Percentiles rank a stretch among this genome's conserved stretches.
Conservation (phyloP, 2,329 filamentous ascomycete genomes). For the Tolypocladium nubicola region DNA sequence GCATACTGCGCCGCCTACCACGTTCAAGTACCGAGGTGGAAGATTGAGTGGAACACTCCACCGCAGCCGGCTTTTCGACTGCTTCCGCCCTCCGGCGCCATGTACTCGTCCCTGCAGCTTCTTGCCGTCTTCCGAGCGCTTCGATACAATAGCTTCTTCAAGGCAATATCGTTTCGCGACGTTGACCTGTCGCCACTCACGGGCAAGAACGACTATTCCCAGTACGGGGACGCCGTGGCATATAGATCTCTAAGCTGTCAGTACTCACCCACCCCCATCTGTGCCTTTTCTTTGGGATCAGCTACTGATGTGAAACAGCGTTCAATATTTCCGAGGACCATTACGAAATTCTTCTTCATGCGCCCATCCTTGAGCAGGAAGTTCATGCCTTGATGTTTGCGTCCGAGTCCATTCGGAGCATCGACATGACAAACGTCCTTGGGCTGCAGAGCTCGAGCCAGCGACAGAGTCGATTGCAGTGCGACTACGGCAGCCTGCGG, state of each 20-base stretch:
- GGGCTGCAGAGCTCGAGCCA: conserved; percentile 14
- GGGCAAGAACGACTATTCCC: conserved; percentile 30
- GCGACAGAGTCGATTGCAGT: conserved; percentile 11
- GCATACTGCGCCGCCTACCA: conserved; percentile 44
- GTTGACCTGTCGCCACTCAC: conserved; percentile 34
- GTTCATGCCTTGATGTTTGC: conserved; percentile 45
- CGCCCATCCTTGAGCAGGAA: conserved; percentile 43
- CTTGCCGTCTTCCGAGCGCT: conserved; percentile 46
- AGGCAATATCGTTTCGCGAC: conserved; percentile 42
- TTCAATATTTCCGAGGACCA: conserved; percentile 37
- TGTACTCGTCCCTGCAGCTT: conserved; percentile 40
- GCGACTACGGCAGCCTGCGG: conserved; percentile 10
- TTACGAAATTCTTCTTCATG: conserved; percentile 35
- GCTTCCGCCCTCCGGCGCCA: conserved; percentile 26
- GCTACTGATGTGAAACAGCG: conserved; percentile 17
- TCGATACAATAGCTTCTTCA: conserved; percentile 50
- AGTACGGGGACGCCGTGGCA: conserved; percentile 34
- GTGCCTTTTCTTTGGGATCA: neutral
- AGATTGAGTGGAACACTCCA: conserved; percentile 30
- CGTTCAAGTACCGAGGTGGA: conserved; percentile 41
- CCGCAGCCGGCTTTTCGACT: conserved; percentile 43
- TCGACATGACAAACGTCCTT: conserved; percentile 38
- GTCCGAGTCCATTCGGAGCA: conserved; percentile 42
- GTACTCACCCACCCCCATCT: neutral
- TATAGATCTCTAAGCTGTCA: conserved; percentile 37